Conservation (phyloP, 495 filamentous ascomycete genomes). For the Rostrohypoxylon terebratum region DNA sequence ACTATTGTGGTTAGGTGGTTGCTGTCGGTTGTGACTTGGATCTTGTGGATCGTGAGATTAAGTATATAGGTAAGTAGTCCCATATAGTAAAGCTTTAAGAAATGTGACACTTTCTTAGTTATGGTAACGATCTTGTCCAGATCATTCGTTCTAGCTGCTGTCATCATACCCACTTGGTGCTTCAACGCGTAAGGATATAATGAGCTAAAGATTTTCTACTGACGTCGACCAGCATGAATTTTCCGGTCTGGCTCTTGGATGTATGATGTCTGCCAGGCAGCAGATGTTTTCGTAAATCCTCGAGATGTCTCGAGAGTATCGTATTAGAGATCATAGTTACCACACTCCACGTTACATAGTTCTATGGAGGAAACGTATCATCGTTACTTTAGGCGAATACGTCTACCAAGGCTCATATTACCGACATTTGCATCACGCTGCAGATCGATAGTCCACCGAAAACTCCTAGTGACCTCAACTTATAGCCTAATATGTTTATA, state of each 20-base stretch:
- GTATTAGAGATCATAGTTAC: neutral
- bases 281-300: neutral
- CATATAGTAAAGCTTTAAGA: neutral
- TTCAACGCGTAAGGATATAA: neutral
- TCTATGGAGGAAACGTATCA: neutral
- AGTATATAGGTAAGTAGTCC: neutral
- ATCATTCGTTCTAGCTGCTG: neutral
- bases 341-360: neutral
- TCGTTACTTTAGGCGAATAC: neutral
- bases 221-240: neutral
- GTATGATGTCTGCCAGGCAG: neutral
- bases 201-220: neutral
- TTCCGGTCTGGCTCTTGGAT: neutral
- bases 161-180: neutral
- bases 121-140: neutral
- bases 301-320: neutral
- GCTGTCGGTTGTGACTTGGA: neutral
- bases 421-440: neutral
- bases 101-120: neutral
- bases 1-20: conserved; percentile 4
- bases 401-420: neutral
- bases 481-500: neutral
- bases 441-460: neutral
- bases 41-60: neutral
- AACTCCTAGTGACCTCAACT: neutral